Evolutionary conservation across 345 rosid species (phyloP).

Genomic region (Luvunga scandens): DNA sequence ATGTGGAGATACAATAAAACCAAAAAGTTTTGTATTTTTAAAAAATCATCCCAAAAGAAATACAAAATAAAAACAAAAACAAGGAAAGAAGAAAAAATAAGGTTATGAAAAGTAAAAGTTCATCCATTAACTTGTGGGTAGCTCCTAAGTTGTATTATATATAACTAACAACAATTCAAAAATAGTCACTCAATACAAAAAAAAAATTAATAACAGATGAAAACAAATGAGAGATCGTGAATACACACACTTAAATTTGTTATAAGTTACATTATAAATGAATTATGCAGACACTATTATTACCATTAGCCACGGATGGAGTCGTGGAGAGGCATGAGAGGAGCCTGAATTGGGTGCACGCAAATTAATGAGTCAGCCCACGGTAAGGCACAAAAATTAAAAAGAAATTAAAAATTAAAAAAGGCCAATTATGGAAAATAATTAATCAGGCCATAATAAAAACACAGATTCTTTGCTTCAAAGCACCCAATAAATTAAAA

Average conservation of each 20-base stretch:
- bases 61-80: too few relatives aligned
- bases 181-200: accelerated
- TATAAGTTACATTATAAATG: too few relatives aligned
- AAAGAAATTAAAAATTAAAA: background rate
- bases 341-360: background rate
- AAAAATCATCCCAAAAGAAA: too few relatives aligned
- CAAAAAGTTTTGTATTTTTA: accelerated
- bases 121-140: too few relatives aligned
- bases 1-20: too few relatives aligned
- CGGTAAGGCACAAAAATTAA: background rate
- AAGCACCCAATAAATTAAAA: conserved; percentile 23
- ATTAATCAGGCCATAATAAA: background rate
- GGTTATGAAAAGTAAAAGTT: accelerated
- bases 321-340: background rate
- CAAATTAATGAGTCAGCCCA: background rate
- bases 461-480: conserved; percentile 45
- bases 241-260: too few relatives aligned
- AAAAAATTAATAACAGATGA: too few relatives aligned
- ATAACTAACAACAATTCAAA: too few relatives aligned
- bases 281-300: background rate
- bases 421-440: background rate
- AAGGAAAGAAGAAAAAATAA: too few relatives aligned
- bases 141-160: too few relatives aligned
- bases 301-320: background rate
- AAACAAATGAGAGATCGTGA: too few relatives aligned